These are phyloP conservation scores for Mycena vulgaris DNA, from an alignment of 768 basidiomycete genomes.

Conservation along the genomic window DNA sequence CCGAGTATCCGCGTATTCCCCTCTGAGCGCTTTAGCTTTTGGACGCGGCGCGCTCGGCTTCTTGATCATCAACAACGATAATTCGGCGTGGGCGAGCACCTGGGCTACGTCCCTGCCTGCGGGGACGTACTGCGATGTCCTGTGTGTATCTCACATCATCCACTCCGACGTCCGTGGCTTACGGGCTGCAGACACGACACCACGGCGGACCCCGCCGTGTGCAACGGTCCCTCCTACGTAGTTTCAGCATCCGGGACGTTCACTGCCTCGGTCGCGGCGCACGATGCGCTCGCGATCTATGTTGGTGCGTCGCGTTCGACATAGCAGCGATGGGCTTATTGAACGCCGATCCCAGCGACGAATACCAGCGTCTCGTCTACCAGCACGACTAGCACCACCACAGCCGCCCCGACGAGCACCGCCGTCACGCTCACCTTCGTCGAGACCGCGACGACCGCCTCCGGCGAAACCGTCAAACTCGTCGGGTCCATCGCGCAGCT, in stretches of 20 bases:
- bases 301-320: background rate
- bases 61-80: conserved; percentile 34
- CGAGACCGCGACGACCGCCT: conserved; percentile 15
- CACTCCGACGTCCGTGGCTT: background rate
- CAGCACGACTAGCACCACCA: background rate
- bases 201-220: conserved; percentile 11
- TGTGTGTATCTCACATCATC: conserved; percentile 21
- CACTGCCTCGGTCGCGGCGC: conserved; percentile 37
- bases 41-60: conserved; percentile 33
- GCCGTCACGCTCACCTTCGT: conserved; percentile 18
- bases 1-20: background rate
- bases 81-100: conserved; percentile 6
- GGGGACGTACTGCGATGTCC: conserved; percentile 39
- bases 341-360: background rate
- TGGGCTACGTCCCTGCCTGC: conserved; percentile 32
- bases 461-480: conserved; percentile 18
- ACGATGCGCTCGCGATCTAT: conserved; percentile 39
- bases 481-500: conserved; percentile 29
- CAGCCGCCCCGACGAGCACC: background rate
- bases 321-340: background rate
- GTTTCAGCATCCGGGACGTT: conserved; percentile 34
- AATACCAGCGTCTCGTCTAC: background rate
- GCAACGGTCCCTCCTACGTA: conserved; percentile 29
- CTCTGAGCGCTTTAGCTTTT: conserved; percentile 18
- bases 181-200: conserved; percentile 26